Base-by-base conservation (phyloP, 129 eudicot genomes). In the Cynara cardunculus region DNA sequence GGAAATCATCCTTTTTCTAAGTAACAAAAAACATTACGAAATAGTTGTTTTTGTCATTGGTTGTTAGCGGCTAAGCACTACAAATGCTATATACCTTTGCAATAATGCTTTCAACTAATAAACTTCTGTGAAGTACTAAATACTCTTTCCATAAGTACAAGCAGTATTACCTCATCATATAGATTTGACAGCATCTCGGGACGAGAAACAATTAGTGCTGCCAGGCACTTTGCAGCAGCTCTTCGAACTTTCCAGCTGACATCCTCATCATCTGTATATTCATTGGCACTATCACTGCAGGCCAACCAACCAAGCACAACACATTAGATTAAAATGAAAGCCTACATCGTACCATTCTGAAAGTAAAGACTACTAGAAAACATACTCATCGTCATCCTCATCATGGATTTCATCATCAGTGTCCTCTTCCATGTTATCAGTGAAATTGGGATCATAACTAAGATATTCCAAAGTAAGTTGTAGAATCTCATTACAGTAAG, bases 341-440 rank as follows among this genome's bases (percentile, higher is more conserved):
- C 7, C 0, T 59, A 61, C n/a, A 49, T 21, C n/a, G 41, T 35
- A 41, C 53, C 65, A 35, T 11, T 69, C 3, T 22, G 4, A 3
- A 27, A 12, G 67, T 37, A 71, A 70, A 8, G 67, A 68, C n/a
- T 64, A 79, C 22, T 25, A 30, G 30, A 41, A 72, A 68, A 84
- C 99, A 79, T 92, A 96, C 99, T 96, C 99, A 77, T 93, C 99
- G 70, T 93, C 99, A 24, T 93, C 99, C 31, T 90, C 99, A 53
- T 84, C 99, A 65, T 78, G 85, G 77, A 79, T 77, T 76, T 93
- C 98, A 74, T 92, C 91, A 86, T 96, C 96, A 61, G 95, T 91
- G 77, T 93, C 98, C 86, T 93, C 99, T 85, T 96, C 99, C 99
- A 93, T 96, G 89, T 90, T 88, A 85, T 96, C 99, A 68, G 99